Evolutionary conservation across 306 rosid genomes (phyloP), one percentile per base, ranked within the genome.

Genomic region (Albizia julibrissin): DNA sequence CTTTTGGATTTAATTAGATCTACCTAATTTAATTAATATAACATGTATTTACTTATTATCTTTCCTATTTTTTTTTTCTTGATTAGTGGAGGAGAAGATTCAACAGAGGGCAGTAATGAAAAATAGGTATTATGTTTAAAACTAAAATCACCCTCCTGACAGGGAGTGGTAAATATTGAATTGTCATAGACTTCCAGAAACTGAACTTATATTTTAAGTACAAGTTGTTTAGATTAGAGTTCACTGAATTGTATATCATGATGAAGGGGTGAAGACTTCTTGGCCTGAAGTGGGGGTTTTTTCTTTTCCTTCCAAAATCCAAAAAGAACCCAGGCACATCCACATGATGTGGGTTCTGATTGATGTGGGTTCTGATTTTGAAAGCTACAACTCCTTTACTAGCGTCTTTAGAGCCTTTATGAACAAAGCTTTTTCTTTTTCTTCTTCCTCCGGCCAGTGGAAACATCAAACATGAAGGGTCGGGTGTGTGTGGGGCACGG

Each of bases 401-500:
- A 3, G 10, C 29, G 1, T 54, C 16, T 58, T 83, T 43, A 33
- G 59, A 69, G 37, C 56, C 56, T 83, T 78, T 44, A 52, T 27
- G 46, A 33, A 11, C 40, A 40, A 72, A 58, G 74, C 11, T 76
- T 43, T 24, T 33, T 14, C 3, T 76, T 44, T 33, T 37, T 24
- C 2, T 22, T 31, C 37, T 58, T 72, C 70, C 34, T 84, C 33
- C 24, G 44, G 67, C 77, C 40, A 81, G 85, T 87, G 87, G 87
- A 54, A 47, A 71, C 67, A 14, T 84, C 14, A 58, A 58, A 56
- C 62, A 56, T 2, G 43, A 74, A 31, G 54, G 56, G 58, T 69
- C 73, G 61, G 67, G 40, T 81, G 79, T 84, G 79, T 16, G n/a
- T 2, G 82, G 83, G 83, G 64, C 67, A 34, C 69, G 19, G 12